Evolutionary conservation across 2,329 filamentous ascomycete genomes (phyloP).

Genomic region (Nectriaceae sp.): DNA sequence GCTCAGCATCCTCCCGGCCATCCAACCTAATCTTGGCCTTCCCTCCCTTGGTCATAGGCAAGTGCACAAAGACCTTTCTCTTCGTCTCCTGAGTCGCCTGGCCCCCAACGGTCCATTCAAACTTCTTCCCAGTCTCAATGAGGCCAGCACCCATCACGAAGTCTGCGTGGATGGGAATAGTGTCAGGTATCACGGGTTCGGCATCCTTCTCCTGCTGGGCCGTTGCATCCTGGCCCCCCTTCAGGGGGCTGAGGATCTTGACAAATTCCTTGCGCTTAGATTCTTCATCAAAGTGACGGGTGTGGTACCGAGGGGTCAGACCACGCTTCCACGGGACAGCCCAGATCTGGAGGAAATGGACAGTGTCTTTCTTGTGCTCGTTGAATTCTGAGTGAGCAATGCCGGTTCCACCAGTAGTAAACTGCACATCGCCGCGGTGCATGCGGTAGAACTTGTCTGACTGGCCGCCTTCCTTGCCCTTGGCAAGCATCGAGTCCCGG

Average conservation of each 20-base stretch:
- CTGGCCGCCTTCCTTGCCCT: slow-evolving; percentile 59
- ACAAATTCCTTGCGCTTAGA: slow-evolving; percentile 72
- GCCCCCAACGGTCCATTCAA: slow-evolving; percentile 72
- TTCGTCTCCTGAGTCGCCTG: slow-evolving; percentile 52
- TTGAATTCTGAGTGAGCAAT: slow-evolving; percentile 84
- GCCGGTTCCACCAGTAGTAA: slow-evolving; percentile 82
- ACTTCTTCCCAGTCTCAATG: slow-evolving; percentile 63
- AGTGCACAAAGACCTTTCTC: slow-evolving; percentile 77
- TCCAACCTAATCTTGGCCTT: slow-evolving; percentile 71
- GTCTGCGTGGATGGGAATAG: slow-evolving; percentile 83
- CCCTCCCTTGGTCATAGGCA: slow-evolving; percentile 78
- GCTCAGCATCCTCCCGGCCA: slow-evolving; percentile 61
- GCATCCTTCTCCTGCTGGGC: slow-evolving; percentile 64
- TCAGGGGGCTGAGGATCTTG: slow-evolving; percentile 74
- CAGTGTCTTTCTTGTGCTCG: slow-evolving; percentile 68
- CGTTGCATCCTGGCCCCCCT: slow-evolving; percentile 64
- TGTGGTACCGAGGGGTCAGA: slow-evolving; percentile 76
- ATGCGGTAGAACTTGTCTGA: slow-evolving; percentile 70
- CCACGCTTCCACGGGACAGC: slow-evolving; percentile 75
- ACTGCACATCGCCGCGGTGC: slow-evolving; percentile 81
- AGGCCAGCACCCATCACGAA: slow-evolving; percentile 81
- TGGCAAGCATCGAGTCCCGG: slow-evolving; percentile 80
- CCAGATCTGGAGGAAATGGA: slow-evolving; percentile 91
- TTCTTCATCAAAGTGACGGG: slow-evolving; percentile 70
- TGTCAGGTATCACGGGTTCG: slow-evolving; percentile 60